phyloP scores from a whole-genome alignment of 805 yeast genomes.

The Isabelozyma pseudorhagii region DNA sequence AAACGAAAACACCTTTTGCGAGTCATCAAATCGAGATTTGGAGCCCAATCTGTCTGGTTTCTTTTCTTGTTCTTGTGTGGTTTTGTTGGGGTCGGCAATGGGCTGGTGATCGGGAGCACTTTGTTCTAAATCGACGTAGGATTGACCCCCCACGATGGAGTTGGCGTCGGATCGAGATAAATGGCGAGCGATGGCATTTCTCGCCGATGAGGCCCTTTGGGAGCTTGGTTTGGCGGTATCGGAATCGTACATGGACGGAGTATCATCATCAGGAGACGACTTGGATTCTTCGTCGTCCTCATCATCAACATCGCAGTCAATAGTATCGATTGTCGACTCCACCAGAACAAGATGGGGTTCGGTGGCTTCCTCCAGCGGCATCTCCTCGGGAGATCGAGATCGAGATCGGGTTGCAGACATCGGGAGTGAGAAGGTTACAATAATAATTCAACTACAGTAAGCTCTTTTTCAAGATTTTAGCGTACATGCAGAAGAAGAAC shows the following conservation, averaged over 20 bases:
- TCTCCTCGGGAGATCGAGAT: no score
- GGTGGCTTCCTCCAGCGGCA: no score
- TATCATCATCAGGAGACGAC: neutral
- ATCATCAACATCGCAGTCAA: neutral
- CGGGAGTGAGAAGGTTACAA: no score
- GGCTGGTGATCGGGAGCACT: conserved; percentile 7
- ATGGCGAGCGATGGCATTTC: neutral
- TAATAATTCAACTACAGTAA: no score
- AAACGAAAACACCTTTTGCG: conserved; percentile 49
- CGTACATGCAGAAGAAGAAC: no score
- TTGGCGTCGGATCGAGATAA: conserved; percentile 34
- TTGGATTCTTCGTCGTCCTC: neutral
- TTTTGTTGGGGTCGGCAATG: conserved; percentile 9
- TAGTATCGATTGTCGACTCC: neutral
- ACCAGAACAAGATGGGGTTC: no score
- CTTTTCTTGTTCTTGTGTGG: conserved; percentile 12
- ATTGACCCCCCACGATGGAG: conserved; percentile 52
- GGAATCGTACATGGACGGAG: conserved; percentile 1
- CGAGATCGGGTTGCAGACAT: no score
- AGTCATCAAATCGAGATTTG: conserved; percentile 5
- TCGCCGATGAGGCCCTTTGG: neutral
- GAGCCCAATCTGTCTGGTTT: conserved; percentile 18
- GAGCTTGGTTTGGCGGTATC: neutral
- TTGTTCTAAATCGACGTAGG: conserved; percentile 13
- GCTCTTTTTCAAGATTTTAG: no score